Evolutionary conservation across 2,329 filamentous ascomycete species (phyloP), one percentile per base, ranked within the genome.

Genomic region (Zymoseptoria crescenta): DNA sequence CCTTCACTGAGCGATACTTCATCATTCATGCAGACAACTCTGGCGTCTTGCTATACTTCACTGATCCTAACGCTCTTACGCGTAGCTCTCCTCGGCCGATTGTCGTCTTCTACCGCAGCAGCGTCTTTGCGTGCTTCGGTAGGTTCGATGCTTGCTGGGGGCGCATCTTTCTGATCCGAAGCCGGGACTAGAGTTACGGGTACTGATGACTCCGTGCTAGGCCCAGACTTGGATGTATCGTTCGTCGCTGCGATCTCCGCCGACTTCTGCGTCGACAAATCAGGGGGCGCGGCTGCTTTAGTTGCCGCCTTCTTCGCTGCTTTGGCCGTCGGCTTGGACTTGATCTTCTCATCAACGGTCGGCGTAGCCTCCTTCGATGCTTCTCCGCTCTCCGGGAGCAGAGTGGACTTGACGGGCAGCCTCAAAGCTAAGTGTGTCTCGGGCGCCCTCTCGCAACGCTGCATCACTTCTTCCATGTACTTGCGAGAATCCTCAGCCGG

Each of bases 381-480:
- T n/a, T 65, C 62, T 20, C 64, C 66, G 48, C 53, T 61, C 51
- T 59, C 62, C 13, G 62, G 62, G 8, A 13, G 55, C 16, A 52
- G 58, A 21, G 61, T 60, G 19, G 67, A 64, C 49, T 70, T 73
- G 58, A 70, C 59, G 2, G 83, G 83, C 54, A 86, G 70, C 54
- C 80, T 77, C 56, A 84, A 74, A 1, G 82, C 82, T 8, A 86
- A 73, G 67, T 80, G 81, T 4, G 79, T 79, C 58, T 80, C 77
- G 3, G 82, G 80, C 0, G 81, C 82, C 16, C 81, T 75, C 61
- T 79, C 77, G 55, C 81, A 81, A 3, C 78, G 78, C 63, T 81
- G 78, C 75, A 87, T 85, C 13, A 81, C 72, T 21, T 79, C 76
- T 58, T 81, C 78, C 81, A 84, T 83, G 64, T 81, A 77, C 62